phyloP scores from a whole-genome alignment of 2,329 filamentous ascomycete genomes.

The Fusarium sambucinum region DNA sequence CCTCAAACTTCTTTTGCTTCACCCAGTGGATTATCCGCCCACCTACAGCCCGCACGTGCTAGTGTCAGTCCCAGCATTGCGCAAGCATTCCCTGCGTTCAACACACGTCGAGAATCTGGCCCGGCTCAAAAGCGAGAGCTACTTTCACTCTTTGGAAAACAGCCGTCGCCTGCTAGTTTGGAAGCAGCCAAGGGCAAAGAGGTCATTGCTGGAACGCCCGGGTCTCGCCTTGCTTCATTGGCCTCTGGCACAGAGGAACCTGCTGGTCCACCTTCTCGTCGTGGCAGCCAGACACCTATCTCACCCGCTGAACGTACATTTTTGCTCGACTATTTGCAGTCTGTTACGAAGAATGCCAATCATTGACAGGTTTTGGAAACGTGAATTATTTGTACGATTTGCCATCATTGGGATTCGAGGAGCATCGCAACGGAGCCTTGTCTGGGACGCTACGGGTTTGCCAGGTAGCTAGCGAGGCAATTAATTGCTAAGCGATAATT shows the following conservation, averaged over 20 bases:
- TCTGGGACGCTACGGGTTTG: constrained; percentile 25
- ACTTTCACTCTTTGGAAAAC: constrained; percentile 74
- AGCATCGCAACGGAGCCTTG: constrained; percentile 40
- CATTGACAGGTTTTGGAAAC: constrained; percentile 40
- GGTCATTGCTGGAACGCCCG: constrained; percentile 40
- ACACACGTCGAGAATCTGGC: constrained; percentile 45
- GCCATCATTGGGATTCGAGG: constrained; percentile 33
- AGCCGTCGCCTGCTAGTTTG: constrained; percentile 42
- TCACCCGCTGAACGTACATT: constrained; percentile 81
- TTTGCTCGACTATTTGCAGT: constrained; percentile 79
- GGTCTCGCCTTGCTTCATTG: constrained; percentile 59
- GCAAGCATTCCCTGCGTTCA: constrained; percentile 36
- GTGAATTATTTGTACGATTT: constrained; percentile 35
- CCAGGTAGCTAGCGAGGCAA: constrained; percentile 20
- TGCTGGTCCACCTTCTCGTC: constrained; percentile 51
- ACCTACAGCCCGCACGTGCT: constrained; percentile 32
- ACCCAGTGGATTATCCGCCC: constrained; percentile 34
- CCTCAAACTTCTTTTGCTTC: constrained; percentile 45
- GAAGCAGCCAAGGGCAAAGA: constrained; percentile 46
- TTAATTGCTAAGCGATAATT: constrained; percentile 22
- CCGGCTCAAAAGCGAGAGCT: constrained; percentile 54
- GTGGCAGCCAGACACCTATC: constrained; percentile 66
- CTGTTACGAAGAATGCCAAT: constrained; percentile 58
- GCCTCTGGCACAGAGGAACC: constrained; percentile 56
- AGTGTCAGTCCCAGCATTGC: constrained; percentile 37